Base-by-base conservation (phyloP, 768 basidiomycete species). In the Hypholoma sublateritium region DNA sequence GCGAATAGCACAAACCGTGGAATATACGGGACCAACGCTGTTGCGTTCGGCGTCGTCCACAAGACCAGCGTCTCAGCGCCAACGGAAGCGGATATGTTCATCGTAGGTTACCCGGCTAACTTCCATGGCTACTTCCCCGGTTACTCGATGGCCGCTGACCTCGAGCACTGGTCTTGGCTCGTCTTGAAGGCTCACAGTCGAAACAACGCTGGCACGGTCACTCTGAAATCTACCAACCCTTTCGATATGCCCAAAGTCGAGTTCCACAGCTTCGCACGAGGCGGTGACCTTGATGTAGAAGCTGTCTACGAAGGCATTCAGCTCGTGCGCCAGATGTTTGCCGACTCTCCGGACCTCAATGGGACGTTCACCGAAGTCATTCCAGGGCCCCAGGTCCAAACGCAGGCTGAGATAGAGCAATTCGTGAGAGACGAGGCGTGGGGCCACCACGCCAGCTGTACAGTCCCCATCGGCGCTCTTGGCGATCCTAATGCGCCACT, bases 111-210 rank as follows among this genome's bases (percentile, higher is more conserved):
- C 14, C 56, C 56, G n/a, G 50, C 56, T 13, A 47, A 52, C 44
- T 57, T 57, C 44, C 50, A 51, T 25, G 56, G 56, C 4, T 57
- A 57, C 21, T 57, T 57, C 36, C 56, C 56, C 1, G 56, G 56
- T 2, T 57, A 45, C 21, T 57, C 56, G 4, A 57, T 50, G 19
- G 45, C 22, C n/a, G 49, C 50, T 1, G 50, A 57, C 37, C 14
- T 22, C 8, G 42, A 51, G 7, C 50, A 52, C 50, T 57, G 56
- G 56, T 46, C 56, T 8, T 57, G 50, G 50, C 34, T 57, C 16
- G 50, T 57, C 22, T 50, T 57, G 21, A 57, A 57, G 24, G 56
- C 56, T 3, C 56, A 57, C 25, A 57, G 56, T 41, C 50, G 56
- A 7, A 57, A 57, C 35, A 57, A 51, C 17, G 56, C 56, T 3